These are phyloP conservation scores for Paratinospora sagittata DNA, from an alignment of 164 flowering plant species.

Conservation along the genomic window DNA sequence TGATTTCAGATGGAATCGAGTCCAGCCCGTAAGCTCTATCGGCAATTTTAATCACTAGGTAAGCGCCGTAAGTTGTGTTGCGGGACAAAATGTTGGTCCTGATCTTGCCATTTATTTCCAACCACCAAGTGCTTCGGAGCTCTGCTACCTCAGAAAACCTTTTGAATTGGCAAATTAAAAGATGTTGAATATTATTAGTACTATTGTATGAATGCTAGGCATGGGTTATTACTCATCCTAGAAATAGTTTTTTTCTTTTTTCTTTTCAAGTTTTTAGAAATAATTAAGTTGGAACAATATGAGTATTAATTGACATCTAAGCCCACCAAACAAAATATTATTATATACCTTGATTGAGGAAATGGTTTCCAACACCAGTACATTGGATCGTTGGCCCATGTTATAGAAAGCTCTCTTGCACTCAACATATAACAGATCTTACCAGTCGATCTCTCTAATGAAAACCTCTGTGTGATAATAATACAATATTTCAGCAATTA, in stretches of 20 bases:
- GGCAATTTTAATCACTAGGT: conserved; percentile 34
- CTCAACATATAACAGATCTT: conserved; percentile 36
- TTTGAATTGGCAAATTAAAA: background rate
- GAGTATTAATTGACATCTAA: background rate
- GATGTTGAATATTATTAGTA: no score
- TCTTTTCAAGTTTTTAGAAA: no score
- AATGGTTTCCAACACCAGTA: conserved; percentile 47
- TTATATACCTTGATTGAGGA: conserved; percentile 33
- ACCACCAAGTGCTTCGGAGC: conserved; percentile 44
- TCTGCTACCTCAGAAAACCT: conserved; percentile 51
- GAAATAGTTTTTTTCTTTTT: no score
- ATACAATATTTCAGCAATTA: no score
- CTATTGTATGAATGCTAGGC: no score
- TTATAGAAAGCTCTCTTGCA: conserved; percentile 41
- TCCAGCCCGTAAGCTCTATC: conserved; percentile 44
- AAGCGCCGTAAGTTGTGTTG: conserved; percentile 42
- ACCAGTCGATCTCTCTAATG: conserved; percentile 28
- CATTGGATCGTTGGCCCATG: conserved; percentile 32
- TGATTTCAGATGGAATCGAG: conserved; percentile 28
- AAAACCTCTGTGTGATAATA: conserved; percentile 25
- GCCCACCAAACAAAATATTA: background rate
- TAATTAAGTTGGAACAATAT: no score
- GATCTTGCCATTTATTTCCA: conserved; percentile 45
- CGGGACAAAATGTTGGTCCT: conserved; percentile 33
- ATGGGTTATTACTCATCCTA: no score